Evolutionary conservation across 805 yeast species (phyloP), one percentile per base, ranked within the genome.

Genomic region (Isabelozyma gotoi): DNA sequence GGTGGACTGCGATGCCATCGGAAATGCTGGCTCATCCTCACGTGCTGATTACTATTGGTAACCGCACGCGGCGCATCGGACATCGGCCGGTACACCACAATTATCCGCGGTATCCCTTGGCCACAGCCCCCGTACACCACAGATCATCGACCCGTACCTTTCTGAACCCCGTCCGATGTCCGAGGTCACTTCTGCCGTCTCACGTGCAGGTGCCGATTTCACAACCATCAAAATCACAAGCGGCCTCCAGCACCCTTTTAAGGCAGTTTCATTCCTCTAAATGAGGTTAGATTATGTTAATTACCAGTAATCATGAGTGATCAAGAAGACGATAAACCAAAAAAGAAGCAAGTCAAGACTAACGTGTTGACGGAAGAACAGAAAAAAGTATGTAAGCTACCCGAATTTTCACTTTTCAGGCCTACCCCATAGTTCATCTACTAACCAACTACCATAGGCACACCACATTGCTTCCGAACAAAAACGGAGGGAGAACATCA

Each of bases 391-490:
- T 24, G 67, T 54, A 5, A 5, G 29, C 12, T 24, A 10, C n/a
- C 29, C 12, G 29, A n/a, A n/a, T n/a, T n/a, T n/a, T n/a, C n/a
- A n/a, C n/a, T n/a, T n/a, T n/a, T n/a, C n/a, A n/a, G n/a, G n/a
- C n/a, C 12, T 24, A 24, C 29, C 29, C 29, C 29, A 24, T 24
- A 4, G 8, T 24, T 24, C 29, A n/a, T 24, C 3, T 32, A 16
- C 10, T 15, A 35, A 29, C 42, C n/a, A 31, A 53, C 59, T 51
- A 51, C 53, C 52, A 19, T 35, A 83, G 81, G 84, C 83, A 4
- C 87, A 84, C 51, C 96, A 87, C 56, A 85, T 88, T 6, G 87
- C 87, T 4, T 84, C 91, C 0, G 98, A 91, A 59, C 91, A 89
- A 60, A 86, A 85, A 56, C 73, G 98, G 54, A 73, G 98, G 48